Percentiles rank a stretch among this genome's conserved stretches.
These are phyloP conservation scores for Eucalyptus globulus DNA, from an alignment of 345 rosid species.

Conservation along the genomic window DNA sequence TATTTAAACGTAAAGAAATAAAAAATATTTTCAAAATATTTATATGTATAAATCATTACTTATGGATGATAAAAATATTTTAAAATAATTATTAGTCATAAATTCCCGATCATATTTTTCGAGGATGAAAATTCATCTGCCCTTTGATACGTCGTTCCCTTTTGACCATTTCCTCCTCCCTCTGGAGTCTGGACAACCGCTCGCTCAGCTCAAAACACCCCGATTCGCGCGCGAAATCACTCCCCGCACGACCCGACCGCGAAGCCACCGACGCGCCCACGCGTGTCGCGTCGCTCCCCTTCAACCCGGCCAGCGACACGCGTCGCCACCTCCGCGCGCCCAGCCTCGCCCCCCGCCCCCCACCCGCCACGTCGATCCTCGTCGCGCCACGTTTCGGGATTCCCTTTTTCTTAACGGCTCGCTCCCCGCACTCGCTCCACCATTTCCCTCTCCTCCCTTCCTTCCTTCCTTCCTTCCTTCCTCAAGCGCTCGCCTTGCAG, in stretches of 20 bases:
- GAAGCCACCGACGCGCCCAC: background rate
- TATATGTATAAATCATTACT: rapidly evolving
- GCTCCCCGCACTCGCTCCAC: too few relatives aligned
- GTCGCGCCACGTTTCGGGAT: background rate
- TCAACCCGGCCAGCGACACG: background rate
- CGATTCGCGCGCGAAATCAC: background rate
- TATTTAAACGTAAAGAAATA: rapidly evolving
- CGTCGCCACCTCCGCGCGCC: background rate
- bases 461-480: background rate
- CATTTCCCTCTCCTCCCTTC: background rate
- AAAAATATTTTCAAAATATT: background rate
- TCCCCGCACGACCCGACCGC: background rate
- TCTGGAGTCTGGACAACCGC: background rate
- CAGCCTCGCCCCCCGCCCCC: background rate
- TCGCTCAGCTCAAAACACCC: background rate
- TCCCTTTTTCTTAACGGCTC: background rate
- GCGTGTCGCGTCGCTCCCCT: background rate
- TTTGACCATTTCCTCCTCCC: background rate
- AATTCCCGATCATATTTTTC: background rate
- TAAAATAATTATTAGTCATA: background rate
- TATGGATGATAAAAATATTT: background rate
- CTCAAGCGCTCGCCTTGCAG: background rate
- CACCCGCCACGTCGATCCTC: background rate
- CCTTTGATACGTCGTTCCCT: background rate
- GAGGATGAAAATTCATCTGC: background rate